phyloP scores from a whole-genome alignment of 2,329 filamentous ascomycete species.

The Aspergillus chevalieri region DNA sequence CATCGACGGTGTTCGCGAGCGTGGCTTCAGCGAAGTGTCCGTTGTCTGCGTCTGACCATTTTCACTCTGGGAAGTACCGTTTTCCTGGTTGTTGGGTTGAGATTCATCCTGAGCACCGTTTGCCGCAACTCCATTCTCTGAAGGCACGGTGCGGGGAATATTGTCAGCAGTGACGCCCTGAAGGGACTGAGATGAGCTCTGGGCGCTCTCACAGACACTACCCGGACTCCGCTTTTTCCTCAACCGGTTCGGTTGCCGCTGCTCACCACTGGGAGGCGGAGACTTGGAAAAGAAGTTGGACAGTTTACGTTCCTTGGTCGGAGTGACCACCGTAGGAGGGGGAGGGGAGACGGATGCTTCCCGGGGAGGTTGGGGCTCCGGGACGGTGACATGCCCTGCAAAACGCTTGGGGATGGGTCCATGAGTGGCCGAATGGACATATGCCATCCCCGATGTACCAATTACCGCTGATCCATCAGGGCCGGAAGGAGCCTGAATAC shows the following conservation, averaged over 20 bases:
- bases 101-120: constrained; percentile 16
- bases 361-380: constrained; percentile 9
- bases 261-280: constrained; percentile 55
- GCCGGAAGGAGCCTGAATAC: constrained; percentile 4
- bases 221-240: constrained; percentile 77
- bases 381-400: constrained; percentile 11
- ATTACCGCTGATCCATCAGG: constrained; percentile 7
- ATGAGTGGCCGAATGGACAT: constrained; percentile 28
- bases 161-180: constrained; percentile 32
- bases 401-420: constrained; percentile 22
- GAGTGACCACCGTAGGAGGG: constrained; percentile 44
- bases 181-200: constrained; percentile 83
- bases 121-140: neutral
- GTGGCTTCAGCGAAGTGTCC: constrained; percentile 54
- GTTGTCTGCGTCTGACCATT: constrained; percentile 36
- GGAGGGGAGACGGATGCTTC: constrained; percentile 41
- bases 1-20: constrained; percentile 71
- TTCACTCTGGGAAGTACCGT: neutral
- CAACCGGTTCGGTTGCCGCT: constrained; percentile 77
- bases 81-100: constrained; percentile 20
- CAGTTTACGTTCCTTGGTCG: constrained; percentile 61
- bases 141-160: constrained; percentile 11
- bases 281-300: constrained; percentile 62
- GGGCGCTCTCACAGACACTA: constrained; percentile 76
- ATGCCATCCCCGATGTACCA: constrained; percentile 13